Evolutionary conservation across 2,329 filamentous ascomycete species (phyloP).

Genomic region (Clonostachys rosea): DNA sequence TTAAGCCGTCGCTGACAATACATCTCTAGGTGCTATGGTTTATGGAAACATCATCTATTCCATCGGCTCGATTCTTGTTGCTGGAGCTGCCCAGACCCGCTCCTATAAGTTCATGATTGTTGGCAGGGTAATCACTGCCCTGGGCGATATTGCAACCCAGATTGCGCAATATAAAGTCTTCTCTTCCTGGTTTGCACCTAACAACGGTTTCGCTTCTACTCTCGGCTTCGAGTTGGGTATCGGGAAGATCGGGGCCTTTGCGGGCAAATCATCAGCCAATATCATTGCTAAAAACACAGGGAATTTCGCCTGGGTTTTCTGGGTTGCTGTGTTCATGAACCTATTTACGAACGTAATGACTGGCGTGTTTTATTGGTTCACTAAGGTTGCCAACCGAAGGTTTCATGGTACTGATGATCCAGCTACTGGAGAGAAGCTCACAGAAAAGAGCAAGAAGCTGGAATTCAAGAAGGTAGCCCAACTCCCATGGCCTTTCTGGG

Average conservation of each 20-base stretch:
- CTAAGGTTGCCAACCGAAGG: constrained; percentile 34
- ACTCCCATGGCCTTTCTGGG: constrained; percentile 55
- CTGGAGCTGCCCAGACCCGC: constrained; percentile 44
- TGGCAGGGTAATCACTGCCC: constrained; percentile 44
- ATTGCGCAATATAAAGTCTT: constrained; percentile 59
- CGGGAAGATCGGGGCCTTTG: constrained; percentile 53
- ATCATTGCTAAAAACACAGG: constrained; percentile 49
- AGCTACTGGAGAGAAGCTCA: constrained; percentile 51
- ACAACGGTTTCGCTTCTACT: constrained; percentile 53
- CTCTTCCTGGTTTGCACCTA: constrained; percentile 56
- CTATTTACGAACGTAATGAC: constrained; percentile 54
- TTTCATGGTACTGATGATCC: constrained; percentile 40
- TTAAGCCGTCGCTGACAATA: too few relatives aligned
- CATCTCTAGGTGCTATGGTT: constrained; percentile 32
- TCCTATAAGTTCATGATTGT: constrained; percentile 55
- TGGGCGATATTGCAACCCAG: constrained; percentile 57
- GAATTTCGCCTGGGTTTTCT: constrained; percentile 55
- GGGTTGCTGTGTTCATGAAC: constrained; percentile 56
- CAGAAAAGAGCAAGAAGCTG: constrained; percentile 50
- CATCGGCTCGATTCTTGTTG: constrained; percentile 50
- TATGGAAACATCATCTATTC: constrained; percentile 53
- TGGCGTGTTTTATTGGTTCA: constrained; percentile 46
- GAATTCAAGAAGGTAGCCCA: constrained; percentile 45
- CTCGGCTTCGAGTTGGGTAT: constrained; percentile 53
- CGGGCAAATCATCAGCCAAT: constrained; percentile 53